These are phyloP conservation scores for Apiotrichum mycotoxinovorans DNA, from an alignment of 1,284 basidiomycete species.

Conservation along the genomic window DNA sequence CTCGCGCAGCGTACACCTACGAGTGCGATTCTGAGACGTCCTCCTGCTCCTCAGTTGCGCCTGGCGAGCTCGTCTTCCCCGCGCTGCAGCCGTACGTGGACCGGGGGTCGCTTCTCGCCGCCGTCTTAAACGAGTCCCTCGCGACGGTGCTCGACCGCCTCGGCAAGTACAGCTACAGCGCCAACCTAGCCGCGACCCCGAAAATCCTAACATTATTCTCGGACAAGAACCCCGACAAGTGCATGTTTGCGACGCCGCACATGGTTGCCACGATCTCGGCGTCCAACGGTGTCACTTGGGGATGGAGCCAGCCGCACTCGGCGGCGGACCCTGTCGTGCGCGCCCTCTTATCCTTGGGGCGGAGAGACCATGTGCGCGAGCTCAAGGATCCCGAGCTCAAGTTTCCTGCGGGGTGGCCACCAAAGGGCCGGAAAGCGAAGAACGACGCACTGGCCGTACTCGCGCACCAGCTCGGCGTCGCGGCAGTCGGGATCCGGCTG, in stretches of 20 bases:
- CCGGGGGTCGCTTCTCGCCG: neutral
- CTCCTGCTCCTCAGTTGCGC: neutral
- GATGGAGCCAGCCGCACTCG: neutral
- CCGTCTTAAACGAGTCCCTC: neutral
- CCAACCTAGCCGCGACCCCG: neutral
- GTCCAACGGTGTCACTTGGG: neutral
- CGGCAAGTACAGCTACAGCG: neutral
- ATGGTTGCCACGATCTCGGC: neutral
- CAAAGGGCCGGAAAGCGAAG: neutral
- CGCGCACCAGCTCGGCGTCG: neutral
- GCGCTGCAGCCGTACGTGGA: neutral
- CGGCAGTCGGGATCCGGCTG: neutral
- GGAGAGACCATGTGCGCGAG: neutral
- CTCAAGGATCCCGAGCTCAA: neutral
- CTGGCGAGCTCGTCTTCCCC: neutral
- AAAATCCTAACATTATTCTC: neutral
- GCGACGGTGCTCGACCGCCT: neutral
- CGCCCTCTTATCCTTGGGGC: neutral
- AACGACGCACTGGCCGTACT: neutral
- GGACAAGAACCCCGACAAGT: slow-evolving; percentile 1
- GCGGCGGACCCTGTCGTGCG: neutral
- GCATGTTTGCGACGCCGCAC: slow-evolving; percentile 1
- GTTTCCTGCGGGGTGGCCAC: neutral
- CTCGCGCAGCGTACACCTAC: neutral
- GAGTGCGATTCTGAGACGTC: neutral